Evolutionary conservation across 106 monocot species (phyloP).

Genomic region (Dendrobium chrysotoxum): DNA sequence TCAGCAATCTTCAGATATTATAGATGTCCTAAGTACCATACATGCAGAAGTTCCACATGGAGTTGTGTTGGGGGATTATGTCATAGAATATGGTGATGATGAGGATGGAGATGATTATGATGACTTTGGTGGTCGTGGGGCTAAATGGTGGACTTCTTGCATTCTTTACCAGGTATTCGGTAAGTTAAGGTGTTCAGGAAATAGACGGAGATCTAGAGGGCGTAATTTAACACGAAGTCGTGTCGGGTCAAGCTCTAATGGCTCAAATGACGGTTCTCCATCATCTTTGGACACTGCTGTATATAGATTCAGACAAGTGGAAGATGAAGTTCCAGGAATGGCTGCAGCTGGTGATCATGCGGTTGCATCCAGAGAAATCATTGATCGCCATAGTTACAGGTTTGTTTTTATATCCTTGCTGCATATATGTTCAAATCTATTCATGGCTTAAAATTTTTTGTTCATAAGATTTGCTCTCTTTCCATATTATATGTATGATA

Average conservation of each 20-base stretch:
- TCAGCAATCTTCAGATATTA: constrained; percentile 35
- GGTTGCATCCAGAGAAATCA: constrained; percentile 2
- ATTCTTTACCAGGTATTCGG: constrained; percentile 30
- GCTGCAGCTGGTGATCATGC: not conserved
- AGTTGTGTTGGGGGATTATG: constrained; percentile 41
- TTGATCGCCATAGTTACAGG: not conserved
- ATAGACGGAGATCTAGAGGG: constrained; percentile 16
- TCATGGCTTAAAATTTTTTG: not conserved
- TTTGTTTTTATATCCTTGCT: not conserved
- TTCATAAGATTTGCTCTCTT: no score
- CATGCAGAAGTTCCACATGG: constrained; percentile 37
- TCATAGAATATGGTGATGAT: constrained; percentile 33
- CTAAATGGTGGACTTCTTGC: constrained; percentile 43
- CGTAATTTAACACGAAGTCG: constrained; percentile 9
- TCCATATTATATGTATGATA: not conserved
- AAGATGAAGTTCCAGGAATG: constrained; percentile 15
- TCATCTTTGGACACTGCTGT: constrained; percentile 13
- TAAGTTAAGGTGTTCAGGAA: constrained; percentile 26
- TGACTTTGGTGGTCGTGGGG: constrained; percentile 23
- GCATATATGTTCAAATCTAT: not conserved
- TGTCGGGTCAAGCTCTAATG: constrained; percentile 8
- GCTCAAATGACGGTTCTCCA: constrained; percentile 17
- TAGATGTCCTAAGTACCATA: constrained; percentile 42
- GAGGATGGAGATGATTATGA: constrained; percentile 22
- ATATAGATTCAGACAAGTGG: constrained; percentile 13